Percentiles rank a stretch among this genome's conserved stretches.
These are phyloP conservation scores for Candida buenavistaensis DNA, from an alignment of 1,139 yeast genomes.

Conservation along the genomic window DNA sequence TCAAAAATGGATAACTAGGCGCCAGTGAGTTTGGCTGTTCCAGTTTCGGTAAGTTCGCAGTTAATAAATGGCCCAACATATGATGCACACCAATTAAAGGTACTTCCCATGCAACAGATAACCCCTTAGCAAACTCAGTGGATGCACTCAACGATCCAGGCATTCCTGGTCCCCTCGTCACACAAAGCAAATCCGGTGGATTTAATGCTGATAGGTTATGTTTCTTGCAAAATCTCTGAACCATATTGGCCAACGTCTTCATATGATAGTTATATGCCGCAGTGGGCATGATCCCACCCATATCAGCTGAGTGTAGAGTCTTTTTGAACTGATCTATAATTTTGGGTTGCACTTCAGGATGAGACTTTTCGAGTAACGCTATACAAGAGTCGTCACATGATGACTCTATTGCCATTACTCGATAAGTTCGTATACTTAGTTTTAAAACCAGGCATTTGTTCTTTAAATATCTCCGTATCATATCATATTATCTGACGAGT, in stretches of 20 bases:
- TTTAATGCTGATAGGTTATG: conserved; percentile 23
- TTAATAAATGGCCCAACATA: conserved; percentile 87
- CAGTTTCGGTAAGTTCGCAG: conserved; percentile 54
- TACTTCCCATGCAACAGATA: conserved; percentile 70
- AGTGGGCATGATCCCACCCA: conserved; percentile 89
- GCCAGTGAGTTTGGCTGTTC: conserved; percentile 31
- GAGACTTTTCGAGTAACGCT: conserved; percentile 60
- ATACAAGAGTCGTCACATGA: conserved; percentile 97
- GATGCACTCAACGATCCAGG: conserved; percentile 84
- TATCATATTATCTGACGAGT: conserved; percentile 12
- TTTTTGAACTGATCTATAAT: conserved; percentile 61
- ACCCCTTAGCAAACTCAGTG: conserved; percentile 80
- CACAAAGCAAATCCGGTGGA: conserved; percentile 78
- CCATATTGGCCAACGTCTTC: conserved; percentile 36
- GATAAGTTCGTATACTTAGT: conserved; percentile 40
- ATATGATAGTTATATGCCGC: conserved; percentile 85
- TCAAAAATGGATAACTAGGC: conserved; percentile 76
- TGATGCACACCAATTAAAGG: conserved; percentile 93
- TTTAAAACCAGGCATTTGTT: neutral
- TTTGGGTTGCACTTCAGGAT: conserved; percentile 31
- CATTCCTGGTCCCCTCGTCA: conserved; percentile 98
- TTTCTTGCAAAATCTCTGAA: conserved; percentile 25
- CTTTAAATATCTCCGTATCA: conserved; percentile 7
- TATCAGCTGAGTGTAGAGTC: conserved; percentile 63
- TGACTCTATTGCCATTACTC: conserved; percentile 82